Percentiles rank a stretch among this genome's conserved stretches.
phyloP scores from a whole-genome alignment of 2,329 filamentous ascomycete species.

The Waltergamsia citrina region DNA sequence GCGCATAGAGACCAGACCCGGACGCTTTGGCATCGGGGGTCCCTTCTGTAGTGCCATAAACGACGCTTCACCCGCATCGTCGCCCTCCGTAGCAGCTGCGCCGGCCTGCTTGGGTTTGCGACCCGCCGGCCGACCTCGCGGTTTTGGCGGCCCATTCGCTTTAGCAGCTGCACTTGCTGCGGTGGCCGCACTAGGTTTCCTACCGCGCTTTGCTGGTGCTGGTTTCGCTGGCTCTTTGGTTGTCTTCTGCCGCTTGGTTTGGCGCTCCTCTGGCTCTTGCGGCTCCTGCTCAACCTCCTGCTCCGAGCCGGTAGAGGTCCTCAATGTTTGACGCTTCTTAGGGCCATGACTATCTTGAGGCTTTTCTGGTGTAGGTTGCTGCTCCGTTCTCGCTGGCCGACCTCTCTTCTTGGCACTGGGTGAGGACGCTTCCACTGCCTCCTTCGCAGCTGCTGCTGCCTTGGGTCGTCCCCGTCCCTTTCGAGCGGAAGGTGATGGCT shows the following conservation, averaged over 20 bases:
- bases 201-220: neutral
- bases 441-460: neutral
- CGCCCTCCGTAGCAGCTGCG: slow-evolving; percentile 21
- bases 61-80: slow-evolving; percentile 33
- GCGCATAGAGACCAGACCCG: slow-evolving; percentile 43
- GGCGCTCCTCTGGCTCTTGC: slow-evolving; percentile 6
- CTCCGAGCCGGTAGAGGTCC: slow-evolving; percentile 7
- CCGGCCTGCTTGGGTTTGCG: slow-evolving; percentile 5
- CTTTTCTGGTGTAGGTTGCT: slow-evolving; percentile 6
- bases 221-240: slow-evolving; percentile 9
- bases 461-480: slow-evolving; percentile 3
- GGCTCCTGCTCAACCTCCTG: slow-evolving; percentile 7
- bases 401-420: slow-evolving; percentile 8
- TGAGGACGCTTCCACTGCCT: slow-evolving; percentile 3
- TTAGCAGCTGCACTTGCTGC: slow-evolving; percentile 1
- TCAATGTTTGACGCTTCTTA: neutral
- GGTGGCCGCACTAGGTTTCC: neutral
- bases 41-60: slow-evolving; percentile 40
- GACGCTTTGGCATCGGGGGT: slow-evolving; percentile 44
- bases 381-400: slow-evolving; percentile 7
- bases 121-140: slow-evolving; percentile 3
- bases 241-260: slow-evolving; percentile 7
- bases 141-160: slow-evolving; percentile 1
- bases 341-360: slow-evolving; percentile 11
- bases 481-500: slow-evolving; percentile 8